Evolutionary conservation across 805 yeast species (phyloP).

Genomic region (Metschnikowia baotianmanensis): DNA sequence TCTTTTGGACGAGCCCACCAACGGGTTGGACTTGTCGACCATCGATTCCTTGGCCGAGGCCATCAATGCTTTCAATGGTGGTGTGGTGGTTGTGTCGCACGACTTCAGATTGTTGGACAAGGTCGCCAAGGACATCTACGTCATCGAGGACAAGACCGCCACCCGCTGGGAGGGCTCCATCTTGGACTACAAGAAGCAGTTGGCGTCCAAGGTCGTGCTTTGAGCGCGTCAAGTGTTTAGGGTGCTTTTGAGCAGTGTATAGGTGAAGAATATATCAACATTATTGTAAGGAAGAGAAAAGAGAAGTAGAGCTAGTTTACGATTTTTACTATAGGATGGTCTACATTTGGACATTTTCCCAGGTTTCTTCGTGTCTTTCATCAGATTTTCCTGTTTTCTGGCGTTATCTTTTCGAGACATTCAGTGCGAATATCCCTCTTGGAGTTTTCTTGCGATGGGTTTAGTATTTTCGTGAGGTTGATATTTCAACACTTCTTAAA

Average conservation of each 20-base stretch:
- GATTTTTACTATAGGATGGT: no score
- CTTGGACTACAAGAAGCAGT: slow-evolving; percentile 86
- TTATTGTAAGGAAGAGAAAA: neutral
- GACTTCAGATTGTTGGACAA: slow-evolving; percentile 97
- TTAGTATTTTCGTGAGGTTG: no score
- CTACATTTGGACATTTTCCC: no score
- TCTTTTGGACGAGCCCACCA: slow-evolving; percentile 98
- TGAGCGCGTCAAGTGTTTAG: slow-evolving; percentile 19
- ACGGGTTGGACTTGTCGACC: slow-evolving; percentile 97
- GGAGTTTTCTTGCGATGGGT: no score
- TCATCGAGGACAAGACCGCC: slow-evolving; percentile 92
- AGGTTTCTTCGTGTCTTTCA: no score
- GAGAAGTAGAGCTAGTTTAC: no score
- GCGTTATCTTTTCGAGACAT: no score
- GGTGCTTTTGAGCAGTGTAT: neutral
- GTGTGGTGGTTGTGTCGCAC: slow-evolving; percentile 98
- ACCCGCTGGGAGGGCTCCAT: slow-evolving; percentile 95
- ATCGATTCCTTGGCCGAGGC: slow-evolving; percentile 98
- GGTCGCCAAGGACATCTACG: slow-evolving; percentile 95
- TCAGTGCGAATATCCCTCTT: no score
- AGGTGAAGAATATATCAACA: slow-evolving; percentile 10
- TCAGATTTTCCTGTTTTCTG: no score
- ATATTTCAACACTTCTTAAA: no score
- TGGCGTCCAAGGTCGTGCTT: slow-evolving; percentile 87
- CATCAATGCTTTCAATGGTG: slow-evolving; percentile 91